phyloP scores from a whole-genome alignment of 805 yeast genomes.

The Ogataea trehalophila region DNA sequence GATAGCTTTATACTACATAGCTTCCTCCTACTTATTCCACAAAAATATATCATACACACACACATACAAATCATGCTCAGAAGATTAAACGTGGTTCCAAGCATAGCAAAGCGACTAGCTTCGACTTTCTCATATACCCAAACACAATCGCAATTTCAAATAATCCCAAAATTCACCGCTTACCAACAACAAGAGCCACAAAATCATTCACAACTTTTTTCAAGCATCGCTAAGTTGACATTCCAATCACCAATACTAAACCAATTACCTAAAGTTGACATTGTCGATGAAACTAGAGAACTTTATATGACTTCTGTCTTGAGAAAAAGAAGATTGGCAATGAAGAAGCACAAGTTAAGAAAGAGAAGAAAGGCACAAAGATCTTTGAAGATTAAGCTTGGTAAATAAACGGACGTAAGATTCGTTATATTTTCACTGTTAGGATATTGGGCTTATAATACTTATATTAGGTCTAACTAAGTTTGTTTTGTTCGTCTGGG shows the following conservation, averaged over 20 bases:
- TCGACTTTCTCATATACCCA: background rate
- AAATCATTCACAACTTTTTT: background rate
- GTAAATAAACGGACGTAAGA: conserved; percentile 27
- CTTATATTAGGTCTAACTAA: background rate
- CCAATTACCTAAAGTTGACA: background rate
- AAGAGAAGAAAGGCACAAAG: conserved; percentile 95
- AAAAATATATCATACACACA: background rate
- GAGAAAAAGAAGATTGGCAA: conserved; percentile 85
- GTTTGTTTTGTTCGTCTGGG: too few relatives aligned
- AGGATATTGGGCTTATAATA: background rate
- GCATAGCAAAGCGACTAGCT: conserved; percentile 2
- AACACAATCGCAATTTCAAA: background rate
- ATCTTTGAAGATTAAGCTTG: conserved; percentile 68
- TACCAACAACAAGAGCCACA: background rate
- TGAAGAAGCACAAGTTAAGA: conserved; percentile 96
- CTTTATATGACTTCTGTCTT: conserved; percentile 61
- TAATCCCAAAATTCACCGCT: background rate
- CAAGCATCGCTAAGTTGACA: background rate
- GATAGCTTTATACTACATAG: too few relatives aligned
- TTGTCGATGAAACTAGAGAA: conserved; percentile 1
- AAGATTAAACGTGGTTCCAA: conserved; percentile 1
- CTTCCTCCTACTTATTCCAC: too few relatives aligned
- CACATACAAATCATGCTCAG: conserved; percentile 1
- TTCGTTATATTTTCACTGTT: background rate
- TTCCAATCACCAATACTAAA: background rate